Conservation (phyloP, 306 rosid species). For the Cyclanthera cordifolia region DNA sequence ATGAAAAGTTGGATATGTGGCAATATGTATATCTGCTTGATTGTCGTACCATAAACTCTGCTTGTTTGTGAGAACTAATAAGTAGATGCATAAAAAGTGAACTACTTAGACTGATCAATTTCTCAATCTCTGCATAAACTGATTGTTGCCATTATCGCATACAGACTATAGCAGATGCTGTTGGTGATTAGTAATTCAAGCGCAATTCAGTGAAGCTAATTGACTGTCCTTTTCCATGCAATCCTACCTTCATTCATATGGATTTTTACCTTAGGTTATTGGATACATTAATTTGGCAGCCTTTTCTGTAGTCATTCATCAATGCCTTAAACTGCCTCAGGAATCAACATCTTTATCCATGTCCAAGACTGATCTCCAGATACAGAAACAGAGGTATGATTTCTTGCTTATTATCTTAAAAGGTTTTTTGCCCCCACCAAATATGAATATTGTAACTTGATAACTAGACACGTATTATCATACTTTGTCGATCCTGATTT, state of each 20-base stretch:
- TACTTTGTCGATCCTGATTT: background rate
- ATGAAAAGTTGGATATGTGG: no score
- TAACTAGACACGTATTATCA: background rate
- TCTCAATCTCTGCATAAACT: background rate
- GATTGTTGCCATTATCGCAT: conserved; percentile 16
- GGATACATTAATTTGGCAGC: conserved; percentile 7
- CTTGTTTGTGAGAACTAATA: background rate
- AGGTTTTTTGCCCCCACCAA: conserved; percentile 3
- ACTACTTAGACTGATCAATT: background rate
- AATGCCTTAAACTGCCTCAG: no score
- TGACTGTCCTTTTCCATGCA: conserved; percentile 74
- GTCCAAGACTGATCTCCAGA: no score
- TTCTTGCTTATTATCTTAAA: conserved; percentile 5
- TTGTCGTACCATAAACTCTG: no score
- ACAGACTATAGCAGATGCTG: conserved; percentile 85
- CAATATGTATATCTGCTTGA: no score
- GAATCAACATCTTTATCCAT: no score
- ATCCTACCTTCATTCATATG: conserved; percentile 73
- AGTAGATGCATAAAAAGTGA: background rate
- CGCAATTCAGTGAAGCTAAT: conserved; percentile 38
- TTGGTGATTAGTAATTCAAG: conserved; percentile 71
- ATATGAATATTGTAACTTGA: conserved; percentile 4
- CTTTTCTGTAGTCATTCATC: conserved; percentile 4
- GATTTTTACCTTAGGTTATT: conserved; percentile 29
- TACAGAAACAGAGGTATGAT: no score